Evolutionary conservation across 2,329 filamentous ascomycete species (phyloP), one percentile per base, ranked within the genome.

Genomic region (Alternaria triticimaculans): DNA sequence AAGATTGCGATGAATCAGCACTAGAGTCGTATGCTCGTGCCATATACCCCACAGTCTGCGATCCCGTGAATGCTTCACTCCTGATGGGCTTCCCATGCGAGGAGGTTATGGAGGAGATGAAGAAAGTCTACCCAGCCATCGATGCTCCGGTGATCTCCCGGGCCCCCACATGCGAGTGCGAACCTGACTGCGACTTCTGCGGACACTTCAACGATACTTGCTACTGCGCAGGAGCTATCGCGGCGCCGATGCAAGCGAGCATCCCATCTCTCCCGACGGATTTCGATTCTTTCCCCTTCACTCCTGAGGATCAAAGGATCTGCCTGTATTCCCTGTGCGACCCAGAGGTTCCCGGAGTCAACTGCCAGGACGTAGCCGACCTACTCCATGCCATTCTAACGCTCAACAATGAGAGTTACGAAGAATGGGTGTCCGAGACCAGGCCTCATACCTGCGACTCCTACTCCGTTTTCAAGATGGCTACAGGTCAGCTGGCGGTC

Each of bases 81-180:
- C 10, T 65, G 12, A 45, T 53, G 23, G 55, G 55, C n/a, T 55
- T 57, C n/a, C 46, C 53, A 11, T 65, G 63, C n/a, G 43, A 63
- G 7, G 30, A 57, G 11, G 30, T 65, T 0, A 55, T 37, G 46
- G 23, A 23, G 4, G 59, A 60, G 20, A 9, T 65, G 26, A 33
- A 18, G n/a, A 44, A 11, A 3, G 9, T 30, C 2, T 63, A 50
- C 26, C 51, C 55, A 3, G 60, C 15, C 23, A 25, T 60, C 33
- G 49, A 58, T 33, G n/a, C 37, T 3, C 30, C 46, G 14, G 33
- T 45, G 25, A 28, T 11, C 5, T 28, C 26, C 21, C 15, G 18
- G 37, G 15, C 30, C 21, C 4, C 12, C 8, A 10, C 37, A 41
- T 45, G 48, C 46, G 15, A 51, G 4, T 28, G 7, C 23, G 54